These are phyloP conservation scores for Plenodomus lindquistii DNA, from an alignment of 2,329 filamentous ascomycete genomes.

Conservation along the genomic window DNA sequence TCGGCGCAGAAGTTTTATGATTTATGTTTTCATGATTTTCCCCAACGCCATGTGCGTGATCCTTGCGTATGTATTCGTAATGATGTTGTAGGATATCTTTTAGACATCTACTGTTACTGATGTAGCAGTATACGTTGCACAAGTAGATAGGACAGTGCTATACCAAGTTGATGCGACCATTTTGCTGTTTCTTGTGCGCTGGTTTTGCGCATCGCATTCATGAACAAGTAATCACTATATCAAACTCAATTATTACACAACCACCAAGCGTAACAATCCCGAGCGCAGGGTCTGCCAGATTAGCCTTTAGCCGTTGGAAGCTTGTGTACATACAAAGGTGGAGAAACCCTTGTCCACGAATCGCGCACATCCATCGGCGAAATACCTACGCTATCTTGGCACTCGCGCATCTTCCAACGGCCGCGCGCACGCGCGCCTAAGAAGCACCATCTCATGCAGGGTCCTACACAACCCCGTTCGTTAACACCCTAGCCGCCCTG, in stretches of 20 bases:
- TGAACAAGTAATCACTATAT: background rate
- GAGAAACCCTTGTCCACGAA: background rate
- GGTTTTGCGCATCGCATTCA: background rate
- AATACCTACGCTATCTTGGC: too few relatives aligned
- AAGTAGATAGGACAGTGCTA: too few relatives aligned
- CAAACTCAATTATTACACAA: background rate
- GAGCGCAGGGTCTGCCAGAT: background rate
- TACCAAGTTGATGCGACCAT: background rate
- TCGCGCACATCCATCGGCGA: too few relatives aligned
- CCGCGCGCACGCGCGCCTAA: too few relatives aligned
- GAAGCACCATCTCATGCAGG: too few relatives aligned
- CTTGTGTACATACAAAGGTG: background rate
- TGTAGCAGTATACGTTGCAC: background rate
- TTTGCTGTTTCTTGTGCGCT: too few relatives aligned
- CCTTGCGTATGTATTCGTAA: background rate
- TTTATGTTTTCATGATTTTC: constrained; percentile 13
- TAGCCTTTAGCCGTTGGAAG: background rate
- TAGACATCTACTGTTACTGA: background rate
- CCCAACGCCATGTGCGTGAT: constrained; percentile 3
- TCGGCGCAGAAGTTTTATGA: constrained; percentile 20
- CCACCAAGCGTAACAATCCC: background rate
- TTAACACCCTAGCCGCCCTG: too few relatives aligned
- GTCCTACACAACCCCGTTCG: too few relatives aligned
- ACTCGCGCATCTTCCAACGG: too few relatives aligned
- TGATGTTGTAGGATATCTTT: background rate